phyloP scores from a whole-genome alignment of 306 rosid genomes.

The Cyamopsis tetragonoloba region DNA sequence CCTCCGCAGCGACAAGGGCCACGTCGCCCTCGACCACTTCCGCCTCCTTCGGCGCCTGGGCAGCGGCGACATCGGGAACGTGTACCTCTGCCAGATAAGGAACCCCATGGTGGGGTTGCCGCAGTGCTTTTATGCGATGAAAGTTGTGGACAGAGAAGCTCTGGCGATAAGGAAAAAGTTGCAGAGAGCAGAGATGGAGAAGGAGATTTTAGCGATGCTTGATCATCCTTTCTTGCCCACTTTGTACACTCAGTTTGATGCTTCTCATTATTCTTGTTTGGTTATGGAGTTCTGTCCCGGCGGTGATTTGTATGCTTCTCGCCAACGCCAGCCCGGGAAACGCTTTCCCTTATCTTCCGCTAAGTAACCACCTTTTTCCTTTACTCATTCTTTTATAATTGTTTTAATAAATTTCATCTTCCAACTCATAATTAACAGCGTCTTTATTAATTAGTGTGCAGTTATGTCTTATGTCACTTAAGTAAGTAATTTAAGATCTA shows the following conservation, averaged over 20 bases:
- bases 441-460: no score
- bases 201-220: constrained; percentile 71
- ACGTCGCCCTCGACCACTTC: constrained; percentile 75
- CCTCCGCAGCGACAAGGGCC: constrained; percentile 57
- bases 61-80: constrained; percentile 89
- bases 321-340: constrained; percentile 69
- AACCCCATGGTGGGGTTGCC: constrained; percentile 63
- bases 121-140: constrained; percentile 86
- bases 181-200: constrained; percentile 91
- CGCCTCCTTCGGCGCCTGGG: constrained; percentile 74
- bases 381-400: neutral
- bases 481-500: no score
- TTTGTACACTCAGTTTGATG: constrained; percentile 78
- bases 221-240: constrained; percentile 96
- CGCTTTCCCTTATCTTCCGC: constrained; percentile 69
- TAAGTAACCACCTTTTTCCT: constrained; percentile 40
- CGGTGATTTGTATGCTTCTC: constrained; percentile 79
- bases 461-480: no score
- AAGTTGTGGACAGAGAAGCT: constrained; percentile 94
- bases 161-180: constrained; percentile 75
- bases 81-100: constrained; percentile 86
- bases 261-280: constrained; percentile 92
- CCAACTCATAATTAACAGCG: no score
- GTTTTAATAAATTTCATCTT: no score
- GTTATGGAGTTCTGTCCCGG: constrained; percentile 99